phyloP scores from a whole-genome alignment of 129 eudicot species.

The Rutidosis leptorrhynchoides region DNA sequence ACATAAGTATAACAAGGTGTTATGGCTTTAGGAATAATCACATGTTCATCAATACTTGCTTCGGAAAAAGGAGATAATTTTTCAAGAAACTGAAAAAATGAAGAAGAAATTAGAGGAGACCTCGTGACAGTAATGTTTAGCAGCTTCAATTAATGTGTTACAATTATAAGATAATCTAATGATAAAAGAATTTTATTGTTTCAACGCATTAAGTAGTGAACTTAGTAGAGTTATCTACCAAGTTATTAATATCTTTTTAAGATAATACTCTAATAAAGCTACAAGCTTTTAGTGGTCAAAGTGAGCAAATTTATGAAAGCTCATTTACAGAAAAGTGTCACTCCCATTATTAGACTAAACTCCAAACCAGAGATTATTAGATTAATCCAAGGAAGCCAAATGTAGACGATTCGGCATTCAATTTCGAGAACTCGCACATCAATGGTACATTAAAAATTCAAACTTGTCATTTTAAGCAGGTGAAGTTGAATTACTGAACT shows the following conservation, averaged over 20 bases:
- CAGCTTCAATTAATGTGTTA: background rate
- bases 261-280: background rate
- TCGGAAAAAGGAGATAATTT: background rate
- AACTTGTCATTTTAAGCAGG: background rate
- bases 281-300: background rate
- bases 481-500: background rate
- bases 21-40: slow-evolving; percentile 7
- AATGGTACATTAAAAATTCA: background rate
- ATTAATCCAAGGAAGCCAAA: background rate
- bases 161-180: background rate
- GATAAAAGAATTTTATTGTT: no score
- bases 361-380: background rate
- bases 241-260: background rate
- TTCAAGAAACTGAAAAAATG: background rate
- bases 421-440: background rate
- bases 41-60: background rate
- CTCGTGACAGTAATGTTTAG: background rate
- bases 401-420: background rate
- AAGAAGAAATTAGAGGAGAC: background rate
- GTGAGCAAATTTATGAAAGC: background rate
- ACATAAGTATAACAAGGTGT: slow-evolving; percentile 4
- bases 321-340: background rate
- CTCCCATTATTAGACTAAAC: background rate
- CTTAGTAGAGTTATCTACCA: background rate
- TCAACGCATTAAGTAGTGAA: background rate